These are phyloP conservation scores for Schwanniomyces vanrijiae DNA, from an alignment of 805 yeast genomes.

Conservation along the genomic window DNA sequence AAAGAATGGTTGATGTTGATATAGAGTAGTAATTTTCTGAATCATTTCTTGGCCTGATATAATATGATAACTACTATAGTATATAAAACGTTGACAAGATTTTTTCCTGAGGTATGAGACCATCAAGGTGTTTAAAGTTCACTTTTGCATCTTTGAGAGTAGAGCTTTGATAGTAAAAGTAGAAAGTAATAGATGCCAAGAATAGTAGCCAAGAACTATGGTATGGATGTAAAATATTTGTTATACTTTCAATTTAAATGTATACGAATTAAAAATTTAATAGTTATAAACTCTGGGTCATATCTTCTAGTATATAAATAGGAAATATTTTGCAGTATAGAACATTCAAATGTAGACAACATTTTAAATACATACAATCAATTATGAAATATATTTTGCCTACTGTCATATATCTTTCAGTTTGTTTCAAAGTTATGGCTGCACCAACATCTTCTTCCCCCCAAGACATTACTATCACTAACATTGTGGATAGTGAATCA, in stretches of 20 bases:
- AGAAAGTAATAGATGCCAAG: background rate
- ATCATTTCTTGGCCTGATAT: background rate
- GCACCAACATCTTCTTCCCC: slow-evolving; percentile 2
- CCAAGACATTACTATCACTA: slow-evolving; percentile 5
- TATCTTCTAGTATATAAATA: too few relatives aligned
- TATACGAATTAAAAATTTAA: too few relatives aligned
- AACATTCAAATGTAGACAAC: background rate
- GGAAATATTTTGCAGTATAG: background rate
- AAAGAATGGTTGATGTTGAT: too few relatives aligned
- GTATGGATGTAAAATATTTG: too few relatives aligned
- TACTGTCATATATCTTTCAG: background rate
- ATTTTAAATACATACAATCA: background rate
- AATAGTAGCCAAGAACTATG: background rate
- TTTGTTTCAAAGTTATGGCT: background rate
- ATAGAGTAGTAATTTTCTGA: background rate
- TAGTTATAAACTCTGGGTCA: too few relatives aligned
- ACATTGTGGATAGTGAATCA: slow-evolving; percentile 4
- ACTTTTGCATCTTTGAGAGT: too few relatives aligned
- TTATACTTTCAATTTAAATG: too few relatives aligned
- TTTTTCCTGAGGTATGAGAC: background rate
- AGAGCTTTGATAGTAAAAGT: too few relatives aligned
- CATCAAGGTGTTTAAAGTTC: background rate
- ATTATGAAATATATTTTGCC: background rate
- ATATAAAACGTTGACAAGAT: background rate
- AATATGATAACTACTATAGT: background rate